A percentile compares a stretch with the other conserved stretches of the same genome.
Evolutionary conservation across 2,329 filamentous ascomycete genomes (phyloP).

Genomic region (Domatiomyces catenatus): DNA sequence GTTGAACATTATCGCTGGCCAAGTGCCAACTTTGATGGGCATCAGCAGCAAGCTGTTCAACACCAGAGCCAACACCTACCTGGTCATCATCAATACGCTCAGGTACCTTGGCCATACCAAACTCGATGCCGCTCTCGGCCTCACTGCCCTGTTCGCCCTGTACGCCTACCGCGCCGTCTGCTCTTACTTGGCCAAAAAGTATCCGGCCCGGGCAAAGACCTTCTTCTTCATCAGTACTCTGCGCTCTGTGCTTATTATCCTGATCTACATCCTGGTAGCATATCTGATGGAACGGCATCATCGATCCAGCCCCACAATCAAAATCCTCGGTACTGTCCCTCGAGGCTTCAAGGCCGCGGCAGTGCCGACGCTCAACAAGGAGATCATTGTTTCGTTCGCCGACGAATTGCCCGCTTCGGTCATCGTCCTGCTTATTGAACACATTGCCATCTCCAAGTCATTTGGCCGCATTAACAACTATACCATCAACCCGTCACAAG

Average conservation of each 20-base stretch:
- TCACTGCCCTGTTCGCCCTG: constrained; percentile 64
- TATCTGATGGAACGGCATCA: constrained; percentile 64
- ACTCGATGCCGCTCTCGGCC: constrained; percentile 73
- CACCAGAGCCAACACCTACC: constrained; percentile 63
- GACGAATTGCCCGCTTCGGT: constrained; percentile 67
- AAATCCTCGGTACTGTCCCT: constrained; percentile 61
- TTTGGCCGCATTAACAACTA: constrained; percentile 96
- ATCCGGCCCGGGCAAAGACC: constrained; percentile 52
- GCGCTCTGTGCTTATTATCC: constrained; percentile 76
- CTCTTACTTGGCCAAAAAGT: constrained; percentile 50
- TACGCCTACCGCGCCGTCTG: constrained; percentile 59
- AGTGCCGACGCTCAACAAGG: constrained; percentile 51
- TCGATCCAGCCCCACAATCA: constrained; percentile 50
- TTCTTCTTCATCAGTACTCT: constrained; percentile 88
- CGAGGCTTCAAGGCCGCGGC: constrained; percentile 71
- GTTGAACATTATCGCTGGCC: constrained; percentile 71
- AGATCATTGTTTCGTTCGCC: constrained; percentile 53
- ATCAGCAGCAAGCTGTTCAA: constrained; percentile 53
- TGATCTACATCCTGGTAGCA: constrained; percentile 83
- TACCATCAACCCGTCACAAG: constrained; percentile 84
- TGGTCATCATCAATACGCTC: constrained; percentile 68
- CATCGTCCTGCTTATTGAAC: constrained; percentile 91
- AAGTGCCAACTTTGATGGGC: constrained; percentile 69
- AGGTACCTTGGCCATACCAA: constrained; percentile 51
- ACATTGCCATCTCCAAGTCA: constrained; percentile 93